A percentile compares a stretch with the other conserved stretches of the same genome.
phyloP scores from a whole-genome alignment of 208 protist genomes.

The Wallacemonas sp. region DNA sequence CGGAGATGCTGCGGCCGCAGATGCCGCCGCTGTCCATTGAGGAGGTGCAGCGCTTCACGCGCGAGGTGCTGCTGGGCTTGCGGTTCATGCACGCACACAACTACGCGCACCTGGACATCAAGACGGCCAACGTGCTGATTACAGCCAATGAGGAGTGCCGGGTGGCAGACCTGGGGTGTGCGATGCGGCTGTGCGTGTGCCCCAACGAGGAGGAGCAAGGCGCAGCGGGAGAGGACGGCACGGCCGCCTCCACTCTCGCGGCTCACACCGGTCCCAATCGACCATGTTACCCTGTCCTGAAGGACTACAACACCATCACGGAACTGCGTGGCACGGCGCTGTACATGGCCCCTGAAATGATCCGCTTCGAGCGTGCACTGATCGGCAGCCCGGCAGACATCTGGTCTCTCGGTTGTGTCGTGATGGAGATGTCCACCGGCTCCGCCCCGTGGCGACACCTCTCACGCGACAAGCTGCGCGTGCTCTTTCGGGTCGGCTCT shows the following conservation, averaged over 20 bases:
- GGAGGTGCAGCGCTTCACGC: conserved; percentile 66
- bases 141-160: conserved; percentile 72
- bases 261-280: too few relatives aligned
- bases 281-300: conserved; percentile 44
- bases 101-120: conserved; percentile 92
- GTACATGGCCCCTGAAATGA: conserved; percentile 89
- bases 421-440: conserved; percentile 84
- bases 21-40: conserved; percentile 60
- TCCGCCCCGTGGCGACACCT: conserved; percentile 72
- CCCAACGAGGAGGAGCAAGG: too few relatives aligned
- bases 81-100: conserved; percentile 80
- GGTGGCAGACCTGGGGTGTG: conserved; percentile 93
- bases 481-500: conserved; percentile 62
- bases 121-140: conserved; percentile 89
- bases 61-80: conserved; percentile 74
- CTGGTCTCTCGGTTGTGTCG: conserved; percentile 84
- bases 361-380: conserved; percentile 60
- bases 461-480: conserved; percentile 45
- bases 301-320: conserved; percentile 59
- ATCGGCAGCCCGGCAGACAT: conserved; percentile 75
- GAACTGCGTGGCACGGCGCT: conserved; percentile 84
- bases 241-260: too few relatives aligned
- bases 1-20: conserved; percentile 32
- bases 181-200: conserved; percentile 62
- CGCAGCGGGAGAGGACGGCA: too few relatives aligned